Evolutionary conservation across 2,329 filamentous ascomycete genomes (phyloP).

Genomic region (Fusarium subglutinans): DNA sequence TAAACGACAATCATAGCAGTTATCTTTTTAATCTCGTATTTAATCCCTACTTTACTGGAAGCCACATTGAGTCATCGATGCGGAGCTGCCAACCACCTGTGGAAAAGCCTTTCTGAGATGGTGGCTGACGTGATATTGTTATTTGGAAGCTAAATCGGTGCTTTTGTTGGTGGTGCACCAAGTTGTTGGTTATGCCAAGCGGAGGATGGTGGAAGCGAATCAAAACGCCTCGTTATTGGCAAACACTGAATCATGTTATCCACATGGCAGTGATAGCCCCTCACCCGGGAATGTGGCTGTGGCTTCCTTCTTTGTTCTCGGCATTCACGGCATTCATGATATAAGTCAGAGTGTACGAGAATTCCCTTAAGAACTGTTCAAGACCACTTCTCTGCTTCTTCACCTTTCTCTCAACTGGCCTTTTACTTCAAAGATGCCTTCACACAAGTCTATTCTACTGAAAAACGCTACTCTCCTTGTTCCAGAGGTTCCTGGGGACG

Average conservation of each 20-base stretch:
- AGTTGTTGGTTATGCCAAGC: neutral
- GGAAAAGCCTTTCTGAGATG: neutral
- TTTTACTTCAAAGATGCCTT: neutral
- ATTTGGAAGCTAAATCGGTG: neutral
- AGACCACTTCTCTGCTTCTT: too few species aligned
- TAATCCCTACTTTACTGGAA: neutral
- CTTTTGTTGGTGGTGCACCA: neutral
- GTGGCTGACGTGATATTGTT: neutral
- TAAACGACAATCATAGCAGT: neutral
- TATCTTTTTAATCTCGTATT: neutral
- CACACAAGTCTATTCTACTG: neutral
- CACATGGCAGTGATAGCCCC: neutral
- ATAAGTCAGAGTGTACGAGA: accelerated
- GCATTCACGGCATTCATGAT: neutral
- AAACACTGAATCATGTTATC: neutral
- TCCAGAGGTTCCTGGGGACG: neutral
- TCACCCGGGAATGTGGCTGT: neutral
- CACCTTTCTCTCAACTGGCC: accelerated
- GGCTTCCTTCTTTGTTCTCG: neutral
- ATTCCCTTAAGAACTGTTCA: accelerated
- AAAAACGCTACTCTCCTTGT: constrained; percentile 6
- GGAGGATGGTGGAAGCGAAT: neutral
- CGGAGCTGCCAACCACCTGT: neutral
- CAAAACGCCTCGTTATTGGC: neutral
- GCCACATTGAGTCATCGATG: neutral